phyloP scores from a whole-genome alignment of 208 protist species.

The Trichomonas gallinae region DNA sequence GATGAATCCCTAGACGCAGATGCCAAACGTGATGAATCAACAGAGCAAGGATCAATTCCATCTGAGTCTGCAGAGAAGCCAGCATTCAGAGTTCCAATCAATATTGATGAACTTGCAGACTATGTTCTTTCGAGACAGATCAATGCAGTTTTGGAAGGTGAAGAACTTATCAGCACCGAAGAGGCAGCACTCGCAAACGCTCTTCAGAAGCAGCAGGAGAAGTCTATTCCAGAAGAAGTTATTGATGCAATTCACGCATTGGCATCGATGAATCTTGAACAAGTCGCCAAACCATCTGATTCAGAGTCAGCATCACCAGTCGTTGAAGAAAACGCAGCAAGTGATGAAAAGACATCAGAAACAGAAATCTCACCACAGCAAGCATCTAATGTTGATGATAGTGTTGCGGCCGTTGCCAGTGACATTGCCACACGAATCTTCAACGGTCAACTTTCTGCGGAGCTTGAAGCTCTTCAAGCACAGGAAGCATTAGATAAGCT shows the following conservation, averaged over 20 bases:
- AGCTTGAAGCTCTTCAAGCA: neutral
- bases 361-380: neutral
- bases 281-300: neutral
- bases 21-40: too few species aligned
- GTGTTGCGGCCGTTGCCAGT: neutral
- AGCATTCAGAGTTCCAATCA: too few species aligned
- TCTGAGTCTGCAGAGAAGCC: too few species aligned
- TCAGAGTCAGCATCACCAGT: neutral
- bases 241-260: neutral
- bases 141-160: neutral
- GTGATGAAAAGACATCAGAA: neutral
- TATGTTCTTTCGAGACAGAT: neutral
- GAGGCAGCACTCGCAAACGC: neutral
- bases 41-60: too few species aligned
- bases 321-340: neutral
- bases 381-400: neutral
- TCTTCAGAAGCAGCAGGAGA: neutral
- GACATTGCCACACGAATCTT: neutral
- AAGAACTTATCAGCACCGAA: neutral
- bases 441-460: neutral
- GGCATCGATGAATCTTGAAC: neutral
- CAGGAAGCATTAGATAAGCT: neutral
- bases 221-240: neutral
- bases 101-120: neutral
- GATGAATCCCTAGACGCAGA: too few species aligned